These are phyloP conservation scores for Verticillium nonalfalfae DNA, from an alignment of 2,329 filamentous ascomycete species.

Conservation along the genomic window DNA sequence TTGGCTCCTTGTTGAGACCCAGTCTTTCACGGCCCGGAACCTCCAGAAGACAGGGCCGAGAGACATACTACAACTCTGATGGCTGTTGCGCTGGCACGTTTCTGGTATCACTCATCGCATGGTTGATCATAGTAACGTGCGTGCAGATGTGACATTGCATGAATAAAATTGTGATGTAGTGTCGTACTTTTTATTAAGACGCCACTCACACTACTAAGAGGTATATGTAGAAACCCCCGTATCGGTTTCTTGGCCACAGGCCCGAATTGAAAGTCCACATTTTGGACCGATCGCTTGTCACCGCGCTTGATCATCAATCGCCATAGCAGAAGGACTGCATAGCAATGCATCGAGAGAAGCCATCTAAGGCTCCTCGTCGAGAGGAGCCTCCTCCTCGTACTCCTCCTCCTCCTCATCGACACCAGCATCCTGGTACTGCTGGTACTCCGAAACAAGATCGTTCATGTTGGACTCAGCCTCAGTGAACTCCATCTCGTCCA, in stretches of 20 bases:
- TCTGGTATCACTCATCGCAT: too few relatives aligned
- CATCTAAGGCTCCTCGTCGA: conserved; percentile 60
- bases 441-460: conserved; percentile 98
- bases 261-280: conserved; percentile 16
- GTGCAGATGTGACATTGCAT: background rate
- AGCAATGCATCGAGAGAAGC: background rate
- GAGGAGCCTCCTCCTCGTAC: conserved; percentile 78
- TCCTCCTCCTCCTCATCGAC: conserved; percentile 97
- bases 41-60: background rate
- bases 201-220: conserved; percentile 25
- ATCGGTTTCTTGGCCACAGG: conserved; percentile 14
- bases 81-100: background rate
- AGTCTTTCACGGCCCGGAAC: background rate
- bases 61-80: background rate
- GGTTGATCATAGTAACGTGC: background rate
- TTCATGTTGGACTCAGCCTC: conserved; percentile 99
- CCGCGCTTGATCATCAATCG: background rate
- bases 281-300: background rate
- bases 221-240: conserved; percentile 32
- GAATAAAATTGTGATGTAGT: background rate
- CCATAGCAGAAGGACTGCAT: background rate
- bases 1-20: background rate
- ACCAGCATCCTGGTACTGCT: conserved; percentile 99
- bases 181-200: conserved; percentile 24
- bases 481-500: conserved; percentile 99